Evolutionary conservation across 768 basidiomycete species (phyloP), one percentile per base, ranked within the genome.

Genomic region (Gloeostereum incarnatum): DNA sequence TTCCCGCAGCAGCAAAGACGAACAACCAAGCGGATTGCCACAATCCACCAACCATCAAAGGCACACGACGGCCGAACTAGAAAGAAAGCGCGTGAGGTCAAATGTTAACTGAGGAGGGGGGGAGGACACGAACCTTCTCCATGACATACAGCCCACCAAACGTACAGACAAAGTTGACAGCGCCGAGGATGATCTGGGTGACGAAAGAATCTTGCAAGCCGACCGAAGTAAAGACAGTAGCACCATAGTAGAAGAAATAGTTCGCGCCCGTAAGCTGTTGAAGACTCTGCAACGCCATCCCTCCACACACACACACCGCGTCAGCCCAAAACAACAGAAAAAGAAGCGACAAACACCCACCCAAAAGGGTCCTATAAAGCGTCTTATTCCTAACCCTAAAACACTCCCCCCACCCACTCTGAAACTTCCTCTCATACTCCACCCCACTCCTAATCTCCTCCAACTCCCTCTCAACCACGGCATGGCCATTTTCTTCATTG

Each of bases 191-290:
- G 45, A 85, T 80, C 46, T 88, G 84, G 1, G 76, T 77, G 34
- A 83, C 60, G 49, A 71, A 84, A 17, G 75, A 73, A 54, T 86
- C 80, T 6, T 54, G 35, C 45, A 84, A 70, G 18, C 83, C 83
- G 17, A 86, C 82, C 6, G 73, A 66, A 37, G 63, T 48, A 61
- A 86, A 83, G 39, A 82, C 60, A 0, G 80, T 80, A 1, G 81
- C 78, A 23, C 70, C 71, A 30, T 71, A 73, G 51, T 81, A 81
- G 60, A 78, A 78, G 59, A 79, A 79, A 51, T 77, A 79, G 54
- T 80, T 80, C 3, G 75, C 76, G 16, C 78, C 76, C 0, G 78
- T 84, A 24, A 85, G 68, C 52, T 86, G 82, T 51, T 86, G 82
- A 44, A 83, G 63, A 41, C 66, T 69, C 57, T 86, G 83, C 16